Conservation (phyloP, 1,139 yeast genomes). For the Suhomyces anneliseae region DNA sequence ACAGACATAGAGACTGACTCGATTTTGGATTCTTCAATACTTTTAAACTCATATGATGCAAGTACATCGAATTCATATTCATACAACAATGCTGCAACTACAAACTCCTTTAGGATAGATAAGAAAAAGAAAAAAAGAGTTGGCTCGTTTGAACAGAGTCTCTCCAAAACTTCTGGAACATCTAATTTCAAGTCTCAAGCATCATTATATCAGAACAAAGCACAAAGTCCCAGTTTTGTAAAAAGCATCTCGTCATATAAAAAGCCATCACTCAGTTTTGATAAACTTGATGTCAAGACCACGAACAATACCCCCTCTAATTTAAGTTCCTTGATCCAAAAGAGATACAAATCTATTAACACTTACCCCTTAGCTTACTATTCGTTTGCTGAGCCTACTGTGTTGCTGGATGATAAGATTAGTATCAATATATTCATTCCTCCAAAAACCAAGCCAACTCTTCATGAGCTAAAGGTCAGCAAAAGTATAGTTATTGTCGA, state of each 20-base stretch:
- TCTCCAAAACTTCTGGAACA: constrained; percentile 12
- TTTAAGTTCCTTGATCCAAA: constrained; percentile 43
- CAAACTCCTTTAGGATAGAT: constrained; percentile 8
- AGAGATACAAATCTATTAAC: constrained; percentile 34
- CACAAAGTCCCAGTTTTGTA: background rate
- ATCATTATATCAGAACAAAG: constrained; percentile 3
- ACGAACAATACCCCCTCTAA: constrained; percentile 22
- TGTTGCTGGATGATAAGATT: constrained; percentile 9
- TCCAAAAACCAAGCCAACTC: constrained; percentile 32
- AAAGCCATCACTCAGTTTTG: constrained; percentile 21
- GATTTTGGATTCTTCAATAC: constrained; percentile 32
- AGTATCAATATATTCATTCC: constrained; percentile 42
- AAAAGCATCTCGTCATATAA: constrained; percentile 3
- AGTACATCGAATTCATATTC: constrained; percentile 17
- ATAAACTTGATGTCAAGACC: constrained; percentile 20
- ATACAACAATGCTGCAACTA: constrained; percentile 14
- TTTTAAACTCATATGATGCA: constrained; percentile 27
- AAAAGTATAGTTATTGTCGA: constrained; percentile 56
- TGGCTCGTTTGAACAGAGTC: constrained; percentile 22
- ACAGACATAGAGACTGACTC: constrained; percentile 48
- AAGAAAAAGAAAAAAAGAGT: constrained; percentile 22
- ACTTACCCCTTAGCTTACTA: constrained; percentile 56
- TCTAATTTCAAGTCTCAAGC: constrained; percentile 12
- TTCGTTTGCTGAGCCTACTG: constrained; percentile 41
- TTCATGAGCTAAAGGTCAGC: constrained; percentile 38